Percentiles rank a stretch among this genome's conserved stretches.
phyloP scores from a whole-genome alignment of 768 basidiomycete species.

The Xerocomellus intermedius region DNA sequence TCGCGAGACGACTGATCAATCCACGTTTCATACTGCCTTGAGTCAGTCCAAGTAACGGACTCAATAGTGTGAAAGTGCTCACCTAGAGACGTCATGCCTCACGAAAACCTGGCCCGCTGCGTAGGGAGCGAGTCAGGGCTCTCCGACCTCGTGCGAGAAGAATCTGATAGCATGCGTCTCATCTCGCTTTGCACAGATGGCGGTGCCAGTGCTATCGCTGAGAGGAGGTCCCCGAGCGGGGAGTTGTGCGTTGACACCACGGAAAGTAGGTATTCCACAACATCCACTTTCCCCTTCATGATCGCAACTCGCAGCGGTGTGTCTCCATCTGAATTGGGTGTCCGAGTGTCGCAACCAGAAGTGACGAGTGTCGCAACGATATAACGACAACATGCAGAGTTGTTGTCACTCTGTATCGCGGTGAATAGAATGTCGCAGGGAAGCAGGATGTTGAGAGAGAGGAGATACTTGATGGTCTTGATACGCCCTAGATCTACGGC shows the following conservation, averaged over 20 bases:
- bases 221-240: not conserved
- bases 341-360: not conserved
- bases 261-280: constrained; percentile 1
- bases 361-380: not conserved
- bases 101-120: not conserved
- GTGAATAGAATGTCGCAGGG: not conserved
- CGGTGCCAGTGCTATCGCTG: not conserved
- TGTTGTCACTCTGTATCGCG: not conserved
- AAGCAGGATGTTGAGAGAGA: not conserved
- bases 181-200: not conserved
- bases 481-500: not conserved
- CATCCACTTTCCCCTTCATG: not conserved
- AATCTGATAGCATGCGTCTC: not conserved
- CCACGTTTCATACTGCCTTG: not conserved
- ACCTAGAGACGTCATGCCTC: not conserved
- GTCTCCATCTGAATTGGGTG: not conserved
- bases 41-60: not conserved
- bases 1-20: no score
- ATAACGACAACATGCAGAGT: not conserved
- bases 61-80: not conserved
- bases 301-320: not conserved
- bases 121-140: not conserved
- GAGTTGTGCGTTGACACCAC: not conserved
- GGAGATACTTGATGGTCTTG: not conserved
- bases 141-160: not conserved